A percentile compares a stretch with the other conserved stretches of the same genome.
Conservation (phyloP, 768 basidiomycete species). For the Amanita jacksonii region DNA sequence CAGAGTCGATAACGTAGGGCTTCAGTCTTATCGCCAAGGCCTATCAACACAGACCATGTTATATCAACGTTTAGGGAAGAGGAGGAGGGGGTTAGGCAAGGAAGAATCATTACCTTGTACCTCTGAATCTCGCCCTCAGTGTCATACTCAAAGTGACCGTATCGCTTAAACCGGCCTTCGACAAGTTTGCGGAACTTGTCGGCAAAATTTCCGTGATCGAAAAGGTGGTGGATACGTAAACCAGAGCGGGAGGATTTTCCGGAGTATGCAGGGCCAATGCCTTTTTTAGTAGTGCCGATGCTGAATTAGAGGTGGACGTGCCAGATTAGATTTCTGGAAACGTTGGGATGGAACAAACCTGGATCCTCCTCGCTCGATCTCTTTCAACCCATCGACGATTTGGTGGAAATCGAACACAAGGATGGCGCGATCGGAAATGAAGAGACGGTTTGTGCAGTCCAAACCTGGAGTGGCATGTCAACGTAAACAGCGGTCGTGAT, state of each 20-base stretch:
- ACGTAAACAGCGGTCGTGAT: neutral
- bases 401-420: constrained; percentile 99
- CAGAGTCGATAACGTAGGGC: constrained; percentile 87
- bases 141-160: constrained; percentile 96
- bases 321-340: too few species aligned
- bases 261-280: constrained; percentile 98
- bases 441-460: constrained; percentile 72
- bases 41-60: too few species aligned
- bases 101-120: constrained; percentile 52
- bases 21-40: constrained; percentile 72
- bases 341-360: constrained; percentile 32
- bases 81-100: neutral
- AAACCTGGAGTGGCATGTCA: constrained; percentile 45
- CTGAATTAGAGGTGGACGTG: too few species aligned
- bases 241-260: constrained; percentile 96
- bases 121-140: constrained; percentile 92
- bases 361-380: constrained; percentile 89
- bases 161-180: constrained; percentile 96
- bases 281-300: constrained; percentile 97
- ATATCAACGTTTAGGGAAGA: neutral
- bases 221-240: constrained; percentile 92
- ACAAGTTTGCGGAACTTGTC: constrained; percentile 91
- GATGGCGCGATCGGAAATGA: constrained; percentile 93
- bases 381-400: constrained; percentile 97
- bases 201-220: constrained; percentile 78